Evolutionary conservation across 108 stramenopile species (phyloP), one percentile per base, ranked within the genome.

Genomic region (Skeletonema tropicum): DNA sequence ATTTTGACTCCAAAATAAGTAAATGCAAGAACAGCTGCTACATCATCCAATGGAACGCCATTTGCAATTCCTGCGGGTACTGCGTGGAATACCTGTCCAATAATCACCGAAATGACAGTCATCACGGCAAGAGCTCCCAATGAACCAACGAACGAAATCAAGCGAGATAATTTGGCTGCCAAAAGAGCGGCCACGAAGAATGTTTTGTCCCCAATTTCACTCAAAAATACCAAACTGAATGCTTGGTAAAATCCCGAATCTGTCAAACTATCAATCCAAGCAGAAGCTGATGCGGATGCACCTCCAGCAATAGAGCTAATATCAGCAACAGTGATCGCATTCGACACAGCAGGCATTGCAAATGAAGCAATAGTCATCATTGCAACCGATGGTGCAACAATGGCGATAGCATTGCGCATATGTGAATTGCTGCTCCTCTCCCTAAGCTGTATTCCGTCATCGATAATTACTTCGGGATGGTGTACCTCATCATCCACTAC

Each of bases 131-230:
- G 83, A 8, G 99, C 99, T 4, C 83, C 92, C 36, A 99, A 82
- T 19, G 94, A 91, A 33, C 98, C 99, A 17, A 94, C 75, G 68
- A 98, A 98, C 3, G 97, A 92, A 29, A 97, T 86, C 30, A 97
- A 72, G 21, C 94, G 79, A 29, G 89, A 88, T 10, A 86, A 80
- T 73, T 96, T 94, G 71, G 94, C 93, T 8, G 98, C 98, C 39
- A 99, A 67, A 46, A 99, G 87, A 29, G 96, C 98, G 2, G 99
- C 99, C 66, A 99, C 97, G 86, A 99, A 99, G 74, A 99, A 99
- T 57, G 99, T 99, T 73, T 99, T 99, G 86, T 99, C 99, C 35
- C 99, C 99, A 71, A 99, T 97, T 75, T 99, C 99, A 59, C 97
- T 97, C 30, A 99, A 86, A 76, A 99, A 98, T 8, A 99, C 98